Evolutionary conservation across 1,284 basidiomycete genomes (phyloP), one percentile per base, ranked within the genome.

Genomic region (Apiotrichum sp.): DNA sequence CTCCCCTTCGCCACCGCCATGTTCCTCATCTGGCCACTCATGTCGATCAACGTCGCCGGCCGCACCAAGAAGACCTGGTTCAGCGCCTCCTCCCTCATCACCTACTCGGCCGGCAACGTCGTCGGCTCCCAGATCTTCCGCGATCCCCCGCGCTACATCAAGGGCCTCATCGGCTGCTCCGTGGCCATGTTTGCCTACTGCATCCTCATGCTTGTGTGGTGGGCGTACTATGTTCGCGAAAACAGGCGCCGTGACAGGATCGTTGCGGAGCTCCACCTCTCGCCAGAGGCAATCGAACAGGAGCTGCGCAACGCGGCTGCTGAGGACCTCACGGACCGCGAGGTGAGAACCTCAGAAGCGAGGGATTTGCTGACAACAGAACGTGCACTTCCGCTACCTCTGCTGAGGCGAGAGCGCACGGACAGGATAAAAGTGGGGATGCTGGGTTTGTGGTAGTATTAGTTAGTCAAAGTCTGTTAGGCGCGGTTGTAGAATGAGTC

Each of bases 61-160:
- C 59, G 66, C 35, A 68, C 65, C 48, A 68, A 68, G 58, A 68
- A 68, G 57, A 47, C 62, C 1, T 65, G 58, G 52, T 49, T 63
- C 33, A 36, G 47, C 16, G 62, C 56, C 9, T 55, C 48, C 0
- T 54, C 38, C 8, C 53, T 61, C 16, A 60, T 65, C 43, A 58
- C 57, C 4, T 67, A 65, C 59, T 67, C 62, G 36, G 58, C 46
- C 11, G 65, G 65, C 32, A 67, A 61, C 56, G 52, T 61, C 35
- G 33, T 65, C 50, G 65, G 65, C 34, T 57, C 61, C 31, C 62
- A 63, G 36, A 61, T 62, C 31, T 62, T 65, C 55, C 47, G 35
- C 29, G 64, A 65, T 38, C 60, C 64, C 8, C 64, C 64, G 5
- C 51, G 49, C 47, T 65, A 65, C 52, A 55, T 43, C 48, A 33